Base-by-base conservation (phyloP, 306 rosid genomes). In the Acacia confusa region DNA sequence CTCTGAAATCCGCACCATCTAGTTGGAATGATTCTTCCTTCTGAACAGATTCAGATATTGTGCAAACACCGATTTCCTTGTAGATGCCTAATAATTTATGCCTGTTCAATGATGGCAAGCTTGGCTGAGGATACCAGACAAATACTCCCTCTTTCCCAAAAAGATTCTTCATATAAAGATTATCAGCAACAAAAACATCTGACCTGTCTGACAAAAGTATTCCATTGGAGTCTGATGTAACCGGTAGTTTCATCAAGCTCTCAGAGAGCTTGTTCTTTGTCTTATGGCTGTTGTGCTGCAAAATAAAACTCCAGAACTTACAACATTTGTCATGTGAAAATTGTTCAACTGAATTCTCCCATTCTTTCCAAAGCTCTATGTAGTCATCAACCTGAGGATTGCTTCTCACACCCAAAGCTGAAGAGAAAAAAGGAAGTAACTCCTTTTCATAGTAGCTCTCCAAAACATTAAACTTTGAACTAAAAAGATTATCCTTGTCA, bases 61-160 rank as follows among this genome's bases (percentile, higher is more conserved):
- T 78, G 14, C 78, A 82, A 69, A 88, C 95, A 65, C 98, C 98
- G 0, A 90, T 81, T 38, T 85, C 82, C 69, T 76, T 75, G 78
- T 88, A 94, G 5, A 90, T 73, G 40, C 83, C 94, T 68, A 87
- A 82, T 74, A 89, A 53, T 32, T 81, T 53, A 7, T 76, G 58
- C 41, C 89, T 76, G n/a, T 87, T 70, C 41, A 81, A 66, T 52
- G 81, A 82, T 32, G 77, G 82, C 83, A 80, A 24, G 74, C 84
- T 84, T 32, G 82, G 80, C 60, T 65, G 88, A 72, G 95, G 97
- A 83, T 81, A 87, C 95, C 97, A 94, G 17, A 90, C 97, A 81
- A 94, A 92, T n/a, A 92, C 32, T 3, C 48, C 87, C 77, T 60
- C 53, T 27, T 77, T 41, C 70, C 86, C 88, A 34, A 92, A 94